These are phyloP conservation scores for Myxozyma monticola DNA, from an alignment of 805 yeast genomes.

Conservation along the genomic window DNA sequence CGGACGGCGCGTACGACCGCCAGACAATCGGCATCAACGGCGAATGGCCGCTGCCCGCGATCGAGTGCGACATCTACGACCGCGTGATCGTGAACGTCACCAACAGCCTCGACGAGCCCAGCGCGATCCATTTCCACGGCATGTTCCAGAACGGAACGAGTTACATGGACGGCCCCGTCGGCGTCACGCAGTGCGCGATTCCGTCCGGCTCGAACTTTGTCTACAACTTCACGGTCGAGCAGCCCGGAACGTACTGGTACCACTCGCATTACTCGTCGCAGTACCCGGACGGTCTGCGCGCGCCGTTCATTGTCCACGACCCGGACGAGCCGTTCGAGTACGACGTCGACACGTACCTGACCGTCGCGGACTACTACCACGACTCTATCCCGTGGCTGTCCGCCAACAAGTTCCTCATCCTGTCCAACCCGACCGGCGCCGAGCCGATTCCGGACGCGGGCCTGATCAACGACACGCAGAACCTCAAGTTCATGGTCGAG, in stretches of 20 bases:
- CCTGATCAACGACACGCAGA: constrained; percentile 78
- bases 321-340: constrained; percentile 62
- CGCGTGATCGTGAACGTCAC: constrained; percentile 67
- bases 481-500: constrained; percentile 70
- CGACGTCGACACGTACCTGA: constrained; percentile 73
- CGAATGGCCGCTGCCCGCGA: constrained; percentile 80
- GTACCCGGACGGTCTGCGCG: constrained; percentile 80
- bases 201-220: constrained; percentile 71
- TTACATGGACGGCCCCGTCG: constrained; percentile 89
- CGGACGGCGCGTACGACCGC: constrained; percentile 56
- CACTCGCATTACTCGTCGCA: constrained; percentile 91
- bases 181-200: constrained; percentile 88
- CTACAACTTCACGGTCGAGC: constrained; percentile 88
- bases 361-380: constrained; percentile 90
- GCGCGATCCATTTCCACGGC: constrained; percentile 93
- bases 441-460: constrained; percentile 90
- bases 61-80: constrained; percentile 76
- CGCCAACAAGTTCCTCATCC: constrained; percentile 55
- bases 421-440: constrained; percentile 94
- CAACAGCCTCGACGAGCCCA: constrained; percentile 68
- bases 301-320: constrained; percentile 67
- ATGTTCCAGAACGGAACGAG: constrained; percentile 73
- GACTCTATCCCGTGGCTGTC: constrained; percentile 52
- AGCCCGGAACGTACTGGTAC: constrained; percentile 94
- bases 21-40: constrained; percentile 63